Base-by-base conservation (phyloP, 2,329 filamentous ascomycete genomes). In the Xylariaceae sp. region DNA sequence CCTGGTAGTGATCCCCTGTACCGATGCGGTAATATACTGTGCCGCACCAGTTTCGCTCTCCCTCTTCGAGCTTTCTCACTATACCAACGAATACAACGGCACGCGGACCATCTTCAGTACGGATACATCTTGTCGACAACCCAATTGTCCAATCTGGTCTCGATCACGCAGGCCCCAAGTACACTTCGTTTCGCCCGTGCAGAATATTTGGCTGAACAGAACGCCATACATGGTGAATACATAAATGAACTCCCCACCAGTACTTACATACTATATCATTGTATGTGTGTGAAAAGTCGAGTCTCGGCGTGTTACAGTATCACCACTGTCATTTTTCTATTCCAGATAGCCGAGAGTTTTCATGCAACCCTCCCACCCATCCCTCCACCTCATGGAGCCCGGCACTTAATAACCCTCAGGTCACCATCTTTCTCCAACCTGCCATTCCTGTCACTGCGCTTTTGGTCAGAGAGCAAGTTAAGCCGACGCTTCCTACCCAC, bases 341-440 rank as follows among this genome's bases (percentile, higher is more conserved):
- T 39, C 39, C 35, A 61, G 58, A 63, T 59, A 61, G 48, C 53
- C 56, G 53, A 61, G 51, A 41, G 39, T 18, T 49, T 18, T 49
- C 8, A 56, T 55, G 51, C 47, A 55, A 55, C 48, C 47, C 52
- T 51, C 41, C 51, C 37, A 9, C 37, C 48, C 47, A 49, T 34
- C 41, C 51, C 53, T 44, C 47, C 52, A 34, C 34, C 51, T 7
- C 37, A 47, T 18, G 39, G n/a, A 51, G 37, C 23, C 37, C 39
- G 51, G 50, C 39, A 51, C 23, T 48, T 58, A 18, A 30, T 51
- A 52, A 51, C 15, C 47, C 55, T 55, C 34, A 35, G 34, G 51
- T 18, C 39, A 48, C 18, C 17, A 41, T 53, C 15, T 30, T 30
- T 30, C 23, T 47, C 50, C 11, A 30, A 49, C 7, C 18, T 34